Evolutionary conservation across 2,329 filamentous ascomycete species (phyloP).

Genomic region (Pseudopyricularia javanii): DNA sequence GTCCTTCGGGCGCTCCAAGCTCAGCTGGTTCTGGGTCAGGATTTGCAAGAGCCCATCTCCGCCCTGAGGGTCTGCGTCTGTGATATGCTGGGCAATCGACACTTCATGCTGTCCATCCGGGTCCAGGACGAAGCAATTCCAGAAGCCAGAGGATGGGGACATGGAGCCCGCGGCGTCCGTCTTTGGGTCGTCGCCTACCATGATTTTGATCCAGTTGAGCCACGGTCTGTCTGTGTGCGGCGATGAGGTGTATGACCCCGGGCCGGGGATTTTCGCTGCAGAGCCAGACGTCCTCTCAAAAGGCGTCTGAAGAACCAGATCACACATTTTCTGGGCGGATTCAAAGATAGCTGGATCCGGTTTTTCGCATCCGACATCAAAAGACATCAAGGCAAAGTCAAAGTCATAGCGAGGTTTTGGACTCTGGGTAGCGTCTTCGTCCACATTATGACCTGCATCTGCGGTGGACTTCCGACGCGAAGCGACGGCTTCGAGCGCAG

Average conservation of each 20-base stretch:
- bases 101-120: background rate
- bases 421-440: background rate
- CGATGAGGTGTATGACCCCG: background rate
- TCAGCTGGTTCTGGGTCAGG: background rate
- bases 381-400: conserved; percentile 49
- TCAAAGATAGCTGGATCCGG: conserved; percentile 43
- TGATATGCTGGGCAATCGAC: background rate
- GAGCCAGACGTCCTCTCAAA: background rate
- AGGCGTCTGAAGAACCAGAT: background rate
- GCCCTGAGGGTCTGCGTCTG: background rate
- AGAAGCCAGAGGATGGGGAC: background rate
- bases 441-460: background rate
- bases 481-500: background rate
- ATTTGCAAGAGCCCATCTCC: background rate
- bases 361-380: conserved; percentile 49
- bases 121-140: background rate
- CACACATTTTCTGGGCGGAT: conserved; percentile 31
- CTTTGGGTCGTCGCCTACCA: conserved; percentile 1
- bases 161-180: background rate
- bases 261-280: background rate
- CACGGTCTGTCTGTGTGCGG: background rate
- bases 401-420: conserved; percentile 18
- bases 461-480: background rate
- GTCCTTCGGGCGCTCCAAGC: background rate
- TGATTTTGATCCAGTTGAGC: background rate